These are phyloP conservation scores for Piper longum DNA, from an alignment of 164 flowering plant species.

Conservation along the genomic window DNA sequence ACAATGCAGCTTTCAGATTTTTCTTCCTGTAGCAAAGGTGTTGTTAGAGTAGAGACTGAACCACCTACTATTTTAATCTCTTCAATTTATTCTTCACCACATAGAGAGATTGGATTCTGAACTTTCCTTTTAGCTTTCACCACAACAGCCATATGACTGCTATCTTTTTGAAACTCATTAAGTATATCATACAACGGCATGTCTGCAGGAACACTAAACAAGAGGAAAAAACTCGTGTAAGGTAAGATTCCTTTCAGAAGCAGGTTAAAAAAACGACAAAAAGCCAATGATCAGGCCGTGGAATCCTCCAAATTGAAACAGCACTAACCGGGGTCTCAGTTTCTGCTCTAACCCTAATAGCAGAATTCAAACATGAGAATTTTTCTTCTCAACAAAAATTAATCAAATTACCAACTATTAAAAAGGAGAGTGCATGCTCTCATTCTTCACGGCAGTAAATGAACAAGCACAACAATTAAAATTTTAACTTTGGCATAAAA, in stretches of 20 bases:
- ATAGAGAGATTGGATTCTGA: conserved; percentile 17
- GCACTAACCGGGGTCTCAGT: conserved; percentile 98
- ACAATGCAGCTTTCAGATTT: conserved; percentile 30
- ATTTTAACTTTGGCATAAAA: neutral
- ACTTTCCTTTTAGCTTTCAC: conserved; percentile 54
- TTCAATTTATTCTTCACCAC: conserved; percentile 31
- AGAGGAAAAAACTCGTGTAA: neutral
- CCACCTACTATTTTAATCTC: conserved; percentile 13
- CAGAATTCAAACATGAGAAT: neutral
- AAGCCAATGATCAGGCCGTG: conserved; percentile 37
- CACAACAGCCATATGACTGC: conserved; percentile 99
- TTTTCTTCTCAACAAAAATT: neutral
- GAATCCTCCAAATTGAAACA: conserved; percentile 89
- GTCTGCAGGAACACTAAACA: conserved; percentile 83
- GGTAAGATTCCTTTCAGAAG: neutral
- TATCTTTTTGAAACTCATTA: conserved; percentile 93
- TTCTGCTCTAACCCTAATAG: conserved; percentile 86
- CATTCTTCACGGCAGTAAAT: too few relatives aligned
- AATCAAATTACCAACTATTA: neutral
- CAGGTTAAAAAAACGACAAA: neutral
- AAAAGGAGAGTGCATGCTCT: neutral
- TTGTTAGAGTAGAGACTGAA: conserved; percentile 29
- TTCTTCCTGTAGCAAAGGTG: conserved; percentile 43
- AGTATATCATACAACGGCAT: conserved; percentile 96
- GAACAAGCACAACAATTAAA: too few relatives aligned